These are phyloP conservation scores for Sideroxylon spinosum DNA, from an alignment of 179 eudicot species.

Conservation along the genomic window DNA sequence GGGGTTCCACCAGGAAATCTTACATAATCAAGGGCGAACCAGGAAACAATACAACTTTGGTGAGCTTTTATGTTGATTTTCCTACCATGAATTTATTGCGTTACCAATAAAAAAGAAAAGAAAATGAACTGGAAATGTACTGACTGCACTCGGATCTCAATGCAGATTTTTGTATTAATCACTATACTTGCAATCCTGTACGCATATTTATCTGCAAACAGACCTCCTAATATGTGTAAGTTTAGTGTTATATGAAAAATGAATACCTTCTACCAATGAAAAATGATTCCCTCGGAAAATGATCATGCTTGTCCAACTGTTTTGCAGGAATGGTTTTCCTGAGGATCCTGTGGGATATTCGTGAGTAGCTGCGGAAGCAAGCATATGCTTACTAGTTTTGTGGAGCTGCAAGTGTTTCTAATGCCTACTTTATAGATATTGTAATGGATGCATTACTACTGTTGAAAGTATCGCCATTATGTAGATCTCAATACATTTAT, in stretches of 20 bases:
- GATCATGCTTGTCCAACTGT: background rate
- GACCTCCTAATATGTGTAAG: conserved; percentile 30
- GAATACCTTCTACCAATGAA: background rate
- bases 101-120: too few species aligned
- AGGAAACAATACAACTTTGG: conserved; percentile 42
- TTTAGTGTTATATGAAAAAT: background rate
- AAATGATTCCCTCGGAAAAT: background rate
- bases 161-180: conserved; percentile 40
- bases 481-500: background rate
- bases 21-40: conserved; percentile 42
- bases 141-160: background rate
- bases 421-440: background rate
- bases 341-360: conserved; percentile 1
- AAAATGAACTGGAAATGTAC: background rate
- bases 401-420: background rate
- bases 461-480: background rate
- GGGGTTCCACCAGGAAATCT: conserved; percentile 46
- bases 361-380: background rate
- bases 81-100: background rate
- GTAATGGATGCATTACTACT: background rate
- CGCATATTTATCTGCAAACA: conserved; percentile 37
- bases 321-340: conserved; percentile 14
- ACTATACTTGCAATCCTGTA: conserved; percentile 34
- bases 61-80: conserved; percentile 32
- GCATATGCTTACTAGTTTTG: background rate